Evolutionary conservation across 108 stramenopile species (phyloP).

Genomic region (Nitzschia palea): DNA sequence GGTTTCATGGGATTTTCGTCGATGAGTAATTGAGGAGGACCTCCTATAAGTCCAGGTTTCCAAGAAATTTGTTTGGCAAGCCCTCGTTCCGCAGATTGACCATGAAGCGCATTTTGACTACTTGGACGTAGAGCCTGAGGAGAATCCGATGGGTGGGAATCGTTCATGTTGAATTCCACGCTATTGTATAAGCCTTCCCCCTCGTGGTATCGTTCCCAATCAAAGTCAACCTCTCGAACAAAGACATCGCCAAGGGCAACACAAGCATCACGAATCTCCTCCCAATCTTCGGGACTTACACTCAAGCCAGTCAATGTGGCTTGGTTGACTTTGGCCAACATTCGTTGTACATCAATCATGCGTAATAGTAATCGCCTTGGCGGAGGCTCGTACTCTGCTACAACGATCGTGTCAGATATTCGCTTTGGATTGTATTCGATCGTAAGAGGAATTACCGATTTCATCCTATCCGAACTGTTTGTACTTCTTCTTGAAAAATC

Average conservation of each 20-base stretch:
- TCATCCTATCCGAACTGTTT: not conserved
- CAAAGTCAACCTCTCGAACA: constrained; percentile 5
- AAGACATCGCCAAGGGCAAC: constrained; percentile 15
- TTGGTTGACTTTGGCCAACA: constrained; percentile 13
- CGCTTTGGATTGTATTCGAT: constrained; percentile 16
- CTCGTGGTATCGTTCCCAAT: not conserved
- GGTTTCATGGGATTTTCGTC: too few species aligned
- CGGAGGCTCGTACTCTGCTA: constrained; percentile 11
- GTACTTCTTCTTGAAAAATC: too few species aligned
- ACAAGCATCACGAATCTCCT: constrained; percentile 13
- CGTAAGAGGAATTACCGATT: not conserved
- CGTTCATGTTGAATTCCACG: not conserved
- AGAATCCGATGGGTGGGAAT: not conserved
- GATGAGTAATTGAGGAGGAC: not conserved
- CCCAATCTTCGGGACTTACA: constrained; percentile 3
- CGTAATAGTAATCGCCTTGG: constrained; percentile 13
- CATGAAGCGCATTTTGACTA: not conserved
- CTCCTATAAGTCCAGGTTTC: not conserved
- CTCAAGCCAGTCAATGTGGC: constrained; percentile 4
- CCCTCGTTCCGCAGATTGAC: too few species aligned
- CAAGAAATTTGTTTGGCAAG: not conserved
- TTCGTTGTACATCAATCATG: constrained; percentile 28
- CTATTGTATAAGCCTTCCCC: not conserved
- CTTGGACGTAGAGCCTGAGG: not conserved
- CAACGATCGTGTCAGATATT: not conserved